Evolutionary conservation across 768 basidiomycete genomes (phyloP).

Genomic region (Leucocoprinus birnbaumii): DNA sequence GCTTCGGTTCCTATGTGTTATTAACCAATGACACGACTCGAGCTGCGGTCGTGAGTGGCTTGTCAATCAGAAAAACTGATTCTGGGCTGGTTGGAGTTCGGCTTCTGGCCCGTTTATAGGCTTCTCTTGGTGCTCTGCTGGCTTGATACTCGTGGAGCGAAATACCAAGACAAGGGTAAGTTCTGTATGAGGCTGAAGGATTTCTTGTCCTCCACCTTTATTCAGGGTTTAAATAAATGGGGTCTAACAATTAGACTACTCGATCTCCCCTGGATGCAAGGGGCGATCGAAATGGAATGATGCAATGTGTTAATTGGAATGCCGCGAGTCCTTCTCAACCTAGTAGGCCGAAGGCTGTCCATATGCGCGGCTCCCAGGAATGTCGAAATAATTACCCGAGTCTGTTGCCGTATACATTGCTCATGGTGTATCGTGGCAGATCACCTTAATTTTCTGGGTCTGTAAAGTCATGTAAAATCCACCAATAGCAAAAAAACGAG

Average conservation of each 20-base stretch:
- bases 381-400: not conserved
- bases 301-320: too few relatives aligned
- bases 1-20: not conserved
- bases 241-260: too few relatives aligned
- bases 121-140: not conserved
- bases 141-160: not conserved
- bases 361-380: not conserved
- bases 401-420: not conserved
- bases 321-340: not conserved
- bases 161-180: too few relatives aligned
- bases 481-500: too few relatives aligned
- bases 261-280: too few relatives aligned
- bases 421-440: not conserved
- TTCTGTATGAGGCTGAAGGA: too few relatives aligned
- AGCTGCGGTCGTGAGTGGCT: not conserved
- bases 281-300: too few relatives aligned
- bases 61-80: conserved; percentile 6
- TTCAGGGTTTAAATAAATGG: too few relatives aligned
- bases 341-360: not conserved
- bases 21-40: not conserved
- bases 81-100: not conserved
- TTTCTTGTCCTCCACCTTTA: too few relatives aligned
- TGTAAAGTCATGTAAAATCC: too few relatives aligned
- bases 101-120: not conserved
- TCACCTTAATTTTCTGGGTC: too few relatives aligned